Evolutionary conservation across 2,329 filamentous ascomycete species (phyloP).

Genomic region (Arachnomyces sp.): DNA sequence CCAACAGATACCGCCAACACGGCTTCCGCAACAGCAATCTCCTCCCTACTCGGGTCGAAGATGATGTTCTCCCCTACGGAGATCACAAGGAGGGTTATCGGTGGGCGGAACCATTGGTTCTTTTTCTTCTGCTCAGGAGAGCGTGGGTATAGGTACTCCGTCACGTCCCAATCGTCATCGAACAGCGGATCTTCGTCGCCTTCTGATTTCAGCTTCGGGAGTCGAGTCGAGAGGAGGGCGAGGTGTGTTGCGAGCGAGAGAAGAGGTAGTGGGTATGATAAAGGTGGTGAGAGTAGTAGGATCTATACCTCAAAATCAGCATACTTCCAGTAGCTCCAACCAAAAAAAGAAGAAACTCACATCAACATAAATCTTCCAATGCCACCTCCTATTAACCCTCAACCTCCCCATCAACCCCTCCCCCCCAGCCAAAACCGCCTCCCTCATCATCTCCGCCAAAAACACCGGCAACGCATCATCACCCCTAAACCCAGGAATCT

Average conservation of each 20-base stretch:
- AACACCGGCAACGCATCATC: conserved; percentile 88
- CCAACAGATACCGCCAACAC: conserved; percentile 79
- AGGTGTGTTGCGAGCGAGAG: conserved; percentile 90
- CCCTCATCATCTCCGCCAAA: conserved; percentile 76
- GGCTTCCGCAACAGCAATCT: conserved; percentile 85
- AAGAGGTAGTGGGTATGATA: conserved; percentile 87
- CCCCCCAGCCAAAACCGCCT: conserved; percentile 71
- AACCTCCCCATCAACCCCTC: conserved; percentile 64
- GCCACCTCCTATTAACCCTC: conserved; percentile 71
- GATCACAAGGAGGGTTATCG: conserved; percentile 84
- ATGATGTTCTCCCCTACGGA: conserved; percentile 81
- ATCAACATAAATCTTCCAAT: conserved; percentile 95
- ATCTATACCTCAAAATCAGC: conserved; percentile 50
- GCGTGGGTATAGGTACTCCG: conserved; percentile 66
- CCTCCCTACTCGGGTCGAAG: conserved; percentile 85
- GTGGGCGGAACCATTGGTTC: conserved; percentile 52
- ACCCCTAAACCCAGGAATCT: conserved; percentile 84
- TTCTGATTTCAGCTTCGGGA: conserved; percentile 80
- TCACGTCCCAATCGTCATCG: conserved; percentile 92
- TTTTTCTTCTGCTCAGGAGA: conserved; percentile 2
- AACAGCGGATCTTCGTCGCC: conserved; percentile 94
- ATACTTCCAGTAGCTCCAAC: background rate
- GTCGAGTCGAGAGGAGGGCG: conserved; percentile 76
- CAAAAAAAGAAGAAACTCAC: conserved; percentile 44
- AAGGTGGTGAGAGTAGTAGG: conserved; percentile 81